A percentile compares a stretch with the other conserved stretches of the same genome.
These are phyloP conservation scores for Leccinum insigne DNA, from an alignment of 1,284 basidiomycete species.

Conservation along the genomic window DNA sequence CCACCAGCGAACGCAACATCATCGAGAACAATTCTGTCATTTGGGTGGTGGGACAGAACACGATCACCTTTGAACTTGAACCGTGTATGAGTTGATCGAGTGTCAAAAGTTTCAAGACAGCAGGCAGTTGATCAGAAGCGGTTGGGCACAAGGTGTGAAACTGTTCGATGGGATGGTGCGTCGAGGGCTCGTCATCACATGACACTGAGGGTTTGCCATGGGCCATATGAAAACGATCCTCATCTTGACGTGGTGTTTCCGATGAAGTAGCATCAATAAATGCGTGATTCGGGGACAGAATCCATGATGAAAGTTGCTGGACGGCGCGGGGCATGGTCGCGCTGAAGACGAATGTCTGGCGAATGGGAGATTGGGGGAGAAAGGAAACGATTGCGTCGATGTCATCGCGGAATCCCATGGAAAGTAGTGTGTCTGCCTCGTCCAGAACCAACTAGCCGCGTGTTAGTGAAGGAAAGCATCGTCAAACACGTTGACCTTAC, in stretches of 20 bases:
- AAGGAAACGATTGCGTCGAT: slow-evolving; percentile 74
- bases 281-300: slow-evolving; percentile 53
- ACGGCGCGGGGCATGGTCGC: slow-evolving; percentile 75
- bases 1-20: slow-evolving; percentile 55
- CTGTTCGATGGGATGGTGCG: slow-evolving; percentile 84
- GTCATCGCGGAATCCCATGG: slow-evolving; percentile 96
- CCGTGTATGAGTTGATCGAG: slow-evolving; percentile 88
- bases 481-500: slow-evolving; percentile 38
- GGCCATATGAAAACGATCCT: background rate
- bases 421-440: slow-evolving; percentile 94
- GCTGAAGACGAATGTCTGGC: slow-evolving; percentile 96
- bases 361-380: slow-evolving; percentile 66
- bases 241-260: slow-evolving; percentile 24
- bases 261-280: slow-evolving; percentile 65
- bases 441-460: slow-evolving; percentile 79
- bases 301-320: slow-evolving; percentile 57
- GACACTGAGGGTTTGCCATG: background rate
- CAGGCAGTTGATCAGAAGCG: slow-evolving; percentile 74
- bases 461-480: slow-evolving; percentile 3
- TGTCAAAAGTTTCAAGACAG: slow-evolving; percentile 79
- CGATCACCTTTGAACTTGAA: slow-evolving; percentile 74
- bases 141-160: slow-evolving; percentile 75
- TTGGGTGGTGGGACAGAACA: slow-evolving; percentile 93
- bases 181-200: slow-evolving; percentile 33
- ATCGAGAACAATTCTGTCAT: slow-evolving; percentile 78